These are phyloP conservation scores for Fabrea salina DNA, from an alignment of 169 alveolate species.

Conservation along the genomic window DNA sequence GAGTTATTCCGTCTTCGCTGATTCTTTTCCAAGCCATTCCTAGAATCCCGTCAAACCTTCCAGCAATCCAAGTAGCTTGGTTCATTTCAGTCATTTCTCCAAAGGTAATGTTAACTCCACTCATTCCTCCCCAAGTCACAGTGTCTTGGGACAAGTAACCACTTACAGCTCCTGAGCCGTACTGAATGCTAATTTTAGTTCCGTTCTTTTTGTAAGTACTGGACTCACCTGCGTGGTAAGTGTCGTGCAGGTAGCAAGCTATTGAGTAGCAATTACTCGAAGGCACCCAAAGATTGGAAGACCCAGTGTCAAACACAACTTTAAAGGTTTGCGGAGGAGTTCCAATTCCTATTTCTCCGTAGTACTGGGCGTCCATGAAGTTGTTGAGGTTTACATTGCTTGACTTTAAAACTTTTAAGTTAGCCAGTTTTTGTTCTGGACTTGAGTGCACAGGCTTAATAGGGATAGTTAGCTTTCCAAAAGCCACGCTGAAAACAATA, in stretches of 20 bases:
- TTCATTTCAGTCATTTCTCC: constrained; percentile 46
- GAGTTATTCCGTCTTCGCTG: neutral
- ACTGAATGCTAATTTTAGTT: constrained; percentile 47
- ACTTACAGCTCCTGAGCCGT: constrained; percentile 72
- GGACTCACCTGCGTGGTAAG: constrained; percentile 56
- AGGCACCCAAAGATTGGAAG: constrained; percentile 80
- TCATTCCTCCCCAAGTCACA: constrained; percentile 45
- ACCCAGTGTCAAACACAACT: constrained; percentile 80
- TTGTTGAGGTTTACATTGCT: neutral
- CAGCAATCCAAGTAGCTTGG: constrained; percentile 31
- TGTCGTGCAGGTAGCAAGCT: constrained; percentile 57
- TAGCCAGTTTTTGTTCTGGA: neutral
- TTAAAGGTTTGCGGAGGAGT: constrained; percentile 70
- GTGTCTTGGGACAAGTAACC: constrained; percentile 67
- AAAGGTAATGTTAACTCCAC: constrained; percentile 37
- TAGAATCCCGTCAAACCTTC: constrained; percentile 44
- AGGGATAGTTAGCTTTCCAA: neutral
- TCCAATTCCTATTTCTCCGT: constrained; percentile 59
- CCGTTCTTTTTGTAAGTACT: constrained; percentile 64
- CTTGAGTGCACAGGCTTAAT: neutral
- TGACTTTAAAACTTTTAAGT: neutral
- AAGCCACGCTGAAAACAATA: too few species aligned
- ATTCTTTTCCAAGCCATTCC: constrained; percentile 61
- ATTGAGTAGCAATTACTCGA: constrained; percentile 42
- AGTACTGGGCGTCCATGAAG: constrained; percentile 43